A percentile compares a stretch with the other conserved stretches of the same genome.
These are phyloP conservation scores for Phytophthora quininea DNA, from an alignment of 352 stramenopile genomes.

Conservation along the genomic window DNA sequence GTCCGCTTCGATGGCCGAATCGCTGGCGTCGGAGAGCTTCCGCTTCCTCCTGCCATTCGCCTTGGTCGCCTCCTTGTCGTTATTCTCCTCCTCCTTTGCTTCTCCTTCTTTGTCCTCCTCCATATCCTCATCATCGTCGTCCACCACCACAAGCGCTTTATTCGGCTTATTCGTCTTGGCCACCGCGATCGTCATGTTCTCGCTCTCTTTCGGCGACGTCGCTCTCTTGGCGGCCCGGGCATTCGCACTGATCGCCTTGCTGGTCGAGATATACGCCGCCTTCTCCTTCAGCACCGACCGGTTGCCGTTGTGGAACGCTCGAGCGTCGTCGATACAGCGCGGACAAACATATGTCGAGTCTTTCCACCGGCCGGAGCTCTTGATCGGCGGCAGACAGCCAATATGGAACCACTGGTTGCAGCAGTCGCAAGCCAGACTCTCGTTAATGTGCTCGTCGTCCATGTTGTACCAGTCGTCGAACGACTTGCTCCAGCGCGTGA, in stretches of 20 bases:
- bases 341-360: constrained; percentile 88
- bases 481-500: constrained; percentile 86
- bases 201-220: constrained; percentile 29
- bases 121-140: constrained; percentile 42
- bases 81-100: constrained; percentile 16
- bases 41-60: constrained; percentile 45
- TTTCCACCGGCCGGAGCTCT: constrained; percentile 84
- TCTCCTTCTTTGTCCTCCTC: constrained; percentile 33
- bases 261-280: constrained; percentile 39
- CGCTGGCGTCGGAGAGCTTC: constrained; percentile 37
- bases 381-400: constrained; percentile 82
- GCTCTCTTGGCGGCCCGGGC: constrained; percentile 28
- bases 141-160: constrained; percentile 36
- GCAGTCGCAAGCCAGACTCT: constrained; percentile 88
- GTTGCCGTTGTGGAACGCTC: constrained; percentile 71
- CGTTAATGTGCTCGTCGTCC: constrained; percentile 90
- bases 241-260: constrained; percentile 30
- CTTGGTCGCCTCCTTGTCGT: neutral
- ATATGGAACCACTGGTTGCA: constrained; percentile 92
- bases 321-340: constrained; percentile 78
- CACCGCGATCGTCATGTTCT: constrained; percentile 19
- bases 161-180: constrained; percentile 36
- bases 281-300: constrained; percentile 57
- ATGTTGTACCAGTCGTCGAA: constrained; percentile 91
- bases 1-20: constrained; percentile 27